Evolutionary conservation across 441 rosid genomes (phyloP), one percentile per base, ranked within the genome.

Genomic region (Daphne laureola): DNA sequence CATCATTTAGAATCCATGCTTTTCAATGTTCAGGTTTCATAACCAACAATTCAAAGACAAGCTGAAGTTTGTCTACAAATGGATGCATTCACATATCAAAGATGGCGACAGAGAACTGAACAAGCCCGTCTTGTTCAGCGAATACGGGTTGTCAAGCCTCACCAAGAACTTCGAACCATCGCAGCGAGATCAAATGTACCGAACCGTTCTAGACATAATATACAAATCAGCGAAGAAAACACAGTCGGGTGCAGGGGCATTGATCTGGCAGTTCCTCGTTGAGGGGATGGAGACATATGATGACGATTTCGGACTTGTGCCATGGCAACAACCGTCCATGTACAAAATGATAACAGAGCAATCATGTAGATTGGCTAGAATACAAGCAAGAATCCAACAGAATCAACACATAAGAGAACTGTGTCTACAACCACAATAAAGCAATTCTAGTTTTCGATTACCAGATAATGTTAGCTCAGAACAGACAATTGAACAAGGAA

Each of bases 61-160:
- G 17, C 69, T 78, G 47, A 73, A 64, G 60, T 92, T 78, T 43
- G 83, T 77, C 31, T 54, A 78, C 43, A 79, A 84, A 71, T 92
- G 98, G 96, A 70, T 89, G 77, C 78, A 53, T 6, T 84, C 96
- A 14, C 98, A 89, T 77, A 83, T 89, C 43, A 94, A 89, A 67
- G 96, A 92, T 4, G 91, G 90, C 4, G 90, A 89, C 64, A 74
- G 72, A 41, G 91, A 80, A 61, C 74, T 92, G 55, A 74, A 67
- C 45, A 89, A 89, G 74, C 97, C 96, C 4, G 77, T 92, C 27
- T 64, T 92, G 54, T 89, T 92, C 70, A 82, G 96, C 0, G 96
- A 92, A 70, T 92, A 63, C 17, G 98, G 97, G 35, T 73, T 80
- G 51, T 92, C 94, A 0, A 78, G 78, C 68, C 73, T 78, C 68